phyloP scores from a whole-genome alignment of 148 eudicot species.

The Camellia granthamiana region DNA sequence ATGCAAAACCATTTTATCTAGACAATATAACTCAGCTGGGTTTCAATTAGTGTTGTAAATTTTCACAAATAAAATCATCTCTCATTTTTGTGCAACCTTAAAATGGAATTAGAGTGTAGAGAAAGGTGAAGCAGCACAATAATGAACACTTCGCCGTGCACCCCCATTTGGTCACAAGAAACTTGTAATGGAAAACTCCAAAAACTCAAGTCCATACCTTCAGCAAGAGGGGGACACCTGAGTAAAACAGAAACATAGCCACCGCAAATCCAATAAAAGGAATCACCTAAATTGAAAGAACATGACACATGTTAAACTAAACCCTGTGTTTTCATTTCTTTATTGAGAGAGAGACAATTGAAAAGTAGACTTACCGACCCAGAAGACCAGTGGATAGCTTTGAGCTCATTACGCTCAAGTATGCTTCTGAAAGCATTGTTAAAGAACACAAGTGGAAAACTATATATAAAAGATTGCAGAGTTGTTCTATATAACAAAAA shows the following conservation, averaged over 20 bases:
- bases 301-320: background rate
- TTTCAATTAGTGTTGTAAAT: background rate
- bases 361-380: conserved; percentile 55
- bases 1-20: background rate
- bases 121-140: background rate
- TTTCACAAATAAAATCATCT: background rate
- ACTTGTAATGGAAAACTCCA: conserved; percentile 6
- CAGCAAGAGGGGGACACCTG: conserved; percentile 70
- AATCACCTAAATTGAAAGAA: conserved; percentile 41
- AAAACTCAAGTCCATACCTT: conserved; percentile 46
- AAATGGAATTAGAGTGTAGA: background rate
- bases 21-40: background rate
- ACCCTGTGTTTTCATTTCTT: background rate
- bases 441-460: conserved; percentile 30
- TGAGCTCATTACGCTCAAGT: conserved; percentile 75
- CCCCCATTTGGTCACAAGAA: background rate
- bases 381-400: conserved; percentile 73
- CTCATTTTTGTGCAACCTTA: background rate
- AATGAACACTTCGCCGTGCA: background rate
- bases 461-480: background rate
- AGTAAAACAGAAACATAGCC: conserved; percentile 89
- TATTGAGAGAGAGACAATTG: background rate
- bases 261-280: conserved; percentile 74
- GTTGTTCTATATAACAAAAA: background rate
- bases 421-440: conserved; percentile 53